These are phyloP conservation scores for Ophiosphaerella narmari DNA, from an alignment of 2,329 filamentous ascomycete species.

Conservation along the genomic window DNA sequence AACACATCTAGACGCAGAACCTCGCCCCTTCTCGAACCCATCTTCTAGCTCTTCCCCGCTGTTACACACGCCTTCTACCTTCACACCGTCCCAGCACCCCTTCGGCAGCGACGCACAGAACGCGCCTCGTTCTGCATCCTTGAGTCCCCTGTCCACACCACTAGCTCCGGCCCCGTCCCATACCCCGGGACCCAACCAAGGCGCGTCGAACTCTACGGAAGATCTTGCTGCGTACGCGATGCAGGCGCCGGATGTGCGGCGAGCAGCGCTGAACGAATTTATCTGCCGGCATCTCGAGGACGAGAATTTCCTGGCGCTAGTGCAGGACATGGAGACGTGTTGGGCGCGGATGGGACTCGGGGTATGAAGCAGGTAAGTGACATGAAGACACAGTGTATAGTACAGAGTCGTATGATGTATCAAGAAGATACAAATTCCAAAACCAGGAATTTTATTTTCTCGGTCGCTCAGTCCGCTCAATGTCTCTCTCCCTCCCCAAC, in stretches of 20 bases:
- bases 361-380: constrained; percentile 6
- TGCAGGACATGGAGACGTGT: constrained; percentile 55
- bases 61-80: constrained; percentile 7
- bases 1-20: constrained; percentile 8
- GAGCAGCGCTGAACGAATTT: constrained; percentile 54
- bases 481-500: constrained; percentile 60
- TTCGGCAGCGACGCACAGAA: constrained; percentile 11
- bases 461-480: constrained; percentile 8
- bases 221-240: constrained; percentile 41
- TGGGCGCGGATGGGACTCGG: constrained; percentile 47
- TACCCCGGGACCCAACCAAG: background rate
- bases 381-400: no score
- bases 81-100: constrained; percentile 20
- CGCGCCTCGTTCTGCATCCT: background rate
- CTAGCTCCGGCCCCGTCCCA: constrained; percentile 5
- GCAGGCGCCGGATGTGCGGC: constrained; percentile 48
- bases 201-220: constrained; percentile 1
- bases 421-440: no score
- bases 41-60: constrained; percentile 16
- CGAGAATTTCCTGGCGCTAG: constrained; percentile 56
- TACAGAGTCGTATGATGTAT: no score
- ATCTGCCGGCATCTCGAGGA: constrained; percentile 57
- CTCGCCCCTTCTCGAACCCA: constrained; percentile 6
- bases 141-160: constrained; percentile 6
- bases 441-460: no score